These are phyloP conservation scores for Leishmania turanica DNA, from an alignment of 208 protist genomes.

Conservation along the genomic window DNA sequence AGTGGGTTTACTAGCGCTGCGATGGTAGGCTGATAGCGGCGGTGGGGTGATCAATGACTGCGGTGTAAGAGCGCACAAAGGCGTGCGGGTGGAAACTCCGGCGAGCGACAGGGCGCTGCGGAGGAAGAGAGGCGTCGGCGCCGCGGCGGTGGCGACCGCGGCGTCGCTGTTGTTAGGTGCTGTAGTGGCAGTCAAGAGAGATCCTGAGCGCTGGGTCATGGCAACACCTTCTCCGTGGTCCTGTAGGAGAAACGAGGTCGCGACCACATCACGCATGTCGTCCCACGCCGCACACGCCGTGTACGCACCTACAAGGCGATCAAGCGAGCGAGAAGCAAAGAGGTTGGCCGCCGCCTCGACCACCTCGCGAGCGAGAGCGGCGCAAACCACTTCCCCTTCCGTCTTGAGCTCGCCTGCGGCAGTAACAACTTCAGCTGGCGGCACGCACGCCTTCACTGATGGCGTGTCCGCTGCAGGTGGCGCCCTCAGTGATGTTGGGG, in stretches of 20 bases:
- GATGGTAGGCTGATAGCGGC: constrained; percentile 13
- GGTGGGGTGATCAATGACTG: constrained; percentile 19
- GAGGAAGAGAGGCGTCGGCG: constrained; percentile 19
- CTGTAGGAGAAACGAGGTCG: constrained; percentile 57
- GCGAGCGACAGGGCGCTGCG: constrained; percentile 33
- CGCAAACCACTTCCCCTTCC: constrained; percentile 58
- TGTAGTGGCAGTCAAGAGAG: neutral
- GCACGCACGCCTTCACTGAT: neutral
- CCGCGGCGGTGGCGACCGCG: neutral
- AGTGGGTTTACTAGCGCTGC: neutral
- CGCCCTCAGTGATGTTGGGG: neutral
- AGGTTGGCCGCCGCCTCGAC: constrained; percentile 49
- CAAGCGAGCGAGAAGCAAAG: constrained; percentile 61
- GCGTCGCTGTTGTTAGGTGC: neutral
- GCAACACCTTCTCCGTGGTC: constrained; percentile 23
- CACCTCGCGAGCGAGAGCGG: constrained; percentile 66
- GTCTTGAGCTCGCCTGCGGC: constrained; percentile 9
- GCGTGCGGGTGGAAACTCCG: constrained; percentile 16
- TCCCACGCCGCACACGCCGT: constrained; percentile 79
- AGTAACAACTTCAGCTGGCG: neutral
- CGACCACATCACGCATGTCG: constrained; percentile 61
- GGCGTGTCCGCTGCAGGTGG: neutral
- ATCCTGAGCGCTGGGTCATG: neutral
- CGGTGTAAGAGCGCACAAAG: constrained; percentile 25
- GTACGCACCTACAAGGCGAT: constrained; percentile 63